Base-by-base conservation (phyloP, 768 basidiomycete species). In the Dentipellis sp. region DNA sequence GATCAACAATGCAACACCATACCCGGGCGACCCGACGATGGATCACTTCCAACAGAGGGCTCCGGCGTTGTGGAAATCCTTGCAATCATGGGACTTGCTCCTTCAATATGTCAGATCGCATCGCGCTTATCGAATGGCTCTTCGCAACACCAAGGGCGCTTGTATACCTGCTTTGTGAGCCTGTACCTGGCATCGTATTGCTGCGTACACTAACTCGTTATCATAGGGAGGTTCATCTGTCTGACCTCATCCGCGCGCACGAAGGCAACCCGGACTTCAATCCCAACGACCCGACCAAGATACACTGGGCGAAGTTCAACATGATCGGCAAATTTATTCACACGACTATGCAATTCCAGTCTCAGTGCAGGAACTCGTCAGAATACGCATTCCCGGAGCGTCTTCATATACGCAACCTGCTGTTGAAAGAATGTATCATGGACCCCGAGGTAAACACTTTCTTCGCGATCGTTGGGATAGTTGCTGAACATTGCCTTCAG, bases 281-380 rank as follows among this genome's bases (percentile, higher is more conserved):
- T 59, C 72, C 82, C 7, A 72, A 78, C 19, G 86, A 90, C 63
- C 75, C 82, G 3, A 73, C 68, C 40, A 83, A 83, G 66, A 88
- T 97, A 54, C 93, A 97, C 64, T 98, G 95, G 95, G 90, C 86
- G 23, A 98, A 98, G 71, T 97, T 89, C 70, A 88, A 86, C 61
- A 86, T 92, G 80, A 88, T 97, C 74, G 94, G 87, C 34, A 79
- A 84, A 58, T 92, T 94, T 64, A 83, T 95, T 55, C 78, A 81
- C 52, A 83, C 79, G 63, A 87, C 93, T 6, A 77, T 79, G 0
- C 80, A 87, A 58, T 92, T 87, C 63, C 93, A 95, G 70, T 71
- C 79, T 10, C 82, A 88, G 57, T 91, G 88, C 65, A 79, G 78
- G 50, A 66, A 56, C 16, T 73, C 79, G 4, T 67, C 65, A 48